Conservation (phyloP, 2,329 filamentous ascomycete species). For the Fusarium begoniae region DNA sequence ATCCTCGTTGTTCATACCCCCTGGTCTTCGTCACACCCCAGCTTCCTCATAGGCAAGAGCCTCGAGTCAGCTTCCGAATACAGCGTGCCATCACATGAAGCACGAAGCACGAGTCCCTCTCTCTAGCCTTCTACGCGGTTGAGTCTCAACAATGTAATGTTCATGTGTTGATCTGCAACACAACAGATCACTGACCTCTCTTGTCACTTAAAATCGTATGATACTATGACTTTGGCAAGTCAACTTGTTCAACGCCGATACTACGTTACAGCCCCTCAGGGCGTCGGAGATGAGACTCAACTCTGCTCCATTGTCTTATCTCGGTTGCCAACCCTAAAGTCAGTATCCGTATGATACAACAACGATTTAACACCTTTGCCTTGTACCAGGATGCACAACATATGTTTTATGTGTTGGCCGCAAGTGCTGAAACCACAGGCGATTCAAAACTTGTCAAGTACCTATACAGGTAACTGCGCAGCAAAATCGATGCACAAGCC, state of each 20-base stretch:
- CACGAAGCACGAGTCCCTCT: conserved; percentile 10
- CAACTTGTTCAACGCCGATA: conserved; percentile 13
- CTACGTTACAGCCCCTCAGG: conserved; percentile 11
- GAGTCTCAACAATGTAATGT: conserved; percentile 3
- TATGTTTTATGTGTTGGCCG: conserved; percentile 17
- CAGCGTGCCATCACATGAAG: conserved; percentile 12
- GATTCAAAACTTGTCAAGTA: not conserved
- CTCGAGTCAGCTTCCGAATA: conserved; percentile 31
- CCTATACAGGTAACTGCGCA: not conserved
- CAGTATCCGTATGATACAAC: not conserved
- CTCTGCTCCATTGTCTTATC: conserved; percentile 31
- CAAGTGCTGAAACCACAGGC: not conserved
- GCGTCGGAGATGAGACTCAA: conserved; percentile 32
- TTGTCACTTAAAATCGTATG: conserved; percentile 26
- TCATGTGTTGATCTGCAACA: conserved; percentile 30
- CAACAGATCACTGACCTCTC: conserved; percentile 18
- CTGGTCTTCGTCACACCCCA: conserved; percentile 27
- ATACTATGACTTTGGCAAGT: conserved; percentile 17
- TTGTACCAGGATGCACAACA: conserved; percentile 5
- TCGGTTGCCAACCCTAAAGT: conserved; percentile 23
- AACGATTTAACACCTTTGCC: not conserved
- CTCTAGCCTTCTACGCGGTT: conserved; percentile 2
- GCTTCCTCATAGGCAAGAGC: conserved; percentile 17
- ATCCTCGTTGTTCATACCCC: conserved; percentile 4
- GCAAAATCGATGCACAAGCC: not conserved